phyloP scores from a whole-genome alignment of 2,329 filamentous ascomycete genomes.

The Ceratocystiopsis sp. region DNA sequence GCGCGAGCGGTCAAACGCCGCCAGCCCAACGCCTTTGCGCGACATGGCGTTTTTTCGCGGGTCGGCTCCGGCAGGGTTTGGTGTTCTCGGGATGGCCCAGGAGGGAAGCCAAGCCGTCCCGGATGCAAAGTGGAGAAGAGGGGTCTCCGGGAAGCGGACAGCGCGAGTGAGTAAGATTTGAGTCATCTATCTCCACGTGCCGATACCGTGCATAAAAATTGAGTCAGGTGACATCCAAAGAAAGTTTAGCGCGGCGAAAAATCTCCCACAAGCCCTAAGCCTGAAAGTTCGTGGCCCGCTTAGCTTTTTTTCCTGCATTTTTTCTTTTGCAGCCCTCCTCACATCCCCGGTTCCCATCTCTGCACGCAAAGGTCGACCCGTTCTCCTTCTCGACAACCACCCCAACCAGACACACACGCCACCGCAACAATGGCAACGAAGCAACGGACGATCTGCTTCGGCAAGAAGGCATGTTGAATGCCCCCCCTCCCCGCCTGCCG shows the following conservation, averaged over 20 bases:
- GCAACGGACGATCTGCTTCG: constrained; percentile 93
- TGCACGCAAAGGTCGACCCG: neutral
- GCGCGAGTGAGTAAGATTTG: too few species aligned
- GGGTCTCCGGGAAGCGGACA: too few species aligned
- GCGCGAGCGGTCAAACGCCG: constrained; percentile 71
- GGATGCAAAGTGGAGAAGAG: too few species aligned
- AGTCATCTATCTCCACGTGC: neutral
- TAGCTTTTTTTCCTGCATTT: neutral
- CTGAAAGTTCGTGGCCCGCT: constrained; percentile 1
- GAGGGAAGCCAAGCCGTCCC: too few species aligned
- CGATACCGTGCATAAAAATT: too few species aligned
- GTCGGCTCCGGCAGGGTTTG: too few species aligned
- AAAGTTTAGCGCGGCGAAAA: neutral
- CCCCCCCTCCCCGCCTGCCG: neutral
- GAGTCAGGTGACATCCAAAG: neutral
- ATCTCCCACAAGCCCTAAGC: constrained; percentile 6
- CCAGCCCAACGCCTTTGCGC: constrained; percentile 75
- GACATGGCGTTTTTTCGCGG: constrained; percentile 32
- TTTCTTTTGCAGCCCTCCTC: too few species aligned
- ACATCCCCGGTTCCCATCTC: neutral
- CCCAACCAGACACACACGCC: constrained; percentile 2
- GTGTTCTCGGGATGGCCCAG: too few species aligned
- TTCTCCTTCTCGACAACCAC: constrained; percentile 1
- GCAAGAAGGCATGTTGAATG: constrained; percentile 49
- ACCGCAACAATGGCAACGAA: constrained; percentile 53